These are phyloP conservation scores for Ceratocystis albifundus DNA, from an alignment of 2,329 filamentous ascomycete genomes.

Conservation along the genomic window DNA sequence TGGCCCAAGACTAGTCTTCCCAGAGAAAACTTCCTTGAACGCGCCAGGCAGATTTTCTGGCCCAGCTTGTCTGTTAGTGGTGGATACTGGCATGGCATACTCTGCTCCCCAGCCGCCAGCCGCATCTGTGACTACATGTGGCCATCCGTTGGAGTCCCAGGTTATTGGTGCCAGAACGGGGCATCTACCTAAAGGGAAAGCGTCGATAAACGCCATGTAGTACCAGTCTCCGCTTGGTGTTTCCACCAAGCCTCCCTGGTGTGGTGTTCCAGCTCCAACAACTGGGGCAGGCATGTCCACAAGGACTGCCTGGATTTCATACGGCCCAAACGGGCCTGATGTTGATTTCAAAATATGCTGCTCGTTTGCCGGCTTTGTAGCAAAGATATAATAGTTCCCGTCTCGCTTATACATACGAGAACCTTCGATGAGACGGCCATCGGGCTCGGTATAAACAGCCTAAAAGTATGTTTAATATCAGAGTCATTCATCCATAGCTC, in stretches of 20 bases:
- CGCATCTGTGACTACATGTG: constrained; percentile 32
- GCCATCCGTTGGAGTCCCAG: constrained; percentile 38
- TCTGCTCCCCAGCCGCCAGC: constrained; percentile 36
- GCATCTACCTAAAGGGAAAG: constrained; percentile 43
- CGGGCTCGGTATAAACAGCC: constrained; percentile 24
- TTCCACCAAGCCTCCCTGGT: constrained; percentile 45
- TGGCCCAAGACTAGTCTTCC: constrained; percentile 27
- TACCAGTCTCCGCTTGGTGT: constrained; percentile 44
- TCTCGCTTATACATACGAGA: constrained; percentile 37
- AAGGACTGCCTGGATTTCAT: constrained; percentile 36
- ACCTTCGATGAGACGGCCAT: constrained; percentile 28
- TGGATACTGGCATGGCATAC: constrained; percentile 31
- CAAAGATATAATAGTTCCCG: constrained; percentile 37
- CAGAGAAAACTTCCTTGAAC: constrained; percentile 31
- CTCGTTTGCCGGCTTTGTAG: constrained; percentile 35
- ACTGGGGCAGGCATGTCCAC: constrained; percentile 36
- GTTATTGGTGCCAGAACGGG: constrained; percentile 43
- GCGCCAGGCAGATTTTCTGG: constrained; percentile 32
- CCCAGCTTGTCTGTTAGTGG: constrained; percentile 24
- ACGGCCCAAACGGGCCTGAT: constrained; percentile 41
- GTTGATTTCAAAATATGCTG: constrained; percentile 41
- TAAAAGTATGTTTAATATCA: constrained; percentile 25
- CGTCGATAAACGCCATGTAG: constrained; percentile 44
- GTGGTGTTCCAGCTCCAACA: constrained; percentile 32
- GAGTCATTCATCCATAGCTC: constrained; percentile 26